Conservation (phyloP, 1,284 basidiomycete genomes). For the Fomitopsis betulina region DNA sequence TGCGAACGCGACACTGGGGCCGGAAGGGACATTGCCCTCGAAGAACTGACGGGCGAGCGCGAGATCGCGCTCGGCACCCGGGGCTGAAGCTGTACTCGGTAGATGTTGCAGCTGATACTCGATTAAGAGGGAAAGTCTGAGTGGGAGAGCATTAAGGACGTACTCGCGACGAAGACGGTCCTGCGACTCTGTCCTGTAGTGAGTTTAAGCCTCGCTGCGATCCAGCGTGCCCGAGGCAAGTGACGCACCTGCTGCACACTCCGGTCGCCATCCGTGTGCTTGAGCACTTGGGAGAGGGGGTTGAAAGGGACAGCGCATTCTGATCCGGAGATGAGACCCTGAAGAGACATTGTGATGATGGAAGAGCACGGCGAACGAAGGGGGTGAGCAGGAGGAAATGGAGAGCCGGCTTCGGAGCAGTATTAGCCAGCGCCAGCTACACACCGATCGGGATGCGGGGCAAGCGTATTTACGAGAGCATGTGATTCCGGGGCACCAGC, state of each 20-base stretch:
- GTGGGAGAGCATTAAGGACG: conserved; percentile 13
- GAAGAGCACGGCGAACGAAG: too few relatives aligned
- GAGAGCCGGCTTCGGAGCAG: background rate
- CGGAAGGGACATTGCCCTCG: conserved; percentile 36
- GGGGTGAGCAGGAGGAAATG: background rate
- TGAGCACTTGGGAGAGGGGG: conserved; percentile 86
- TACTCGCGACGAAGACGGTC: conserved; percentile 68
- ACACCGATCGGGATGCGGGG: background rate
- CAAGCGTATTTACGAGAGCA: background rate
- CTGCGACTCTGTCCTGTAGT: conserved; percentile 64
- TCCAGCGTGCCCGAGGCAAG: background rate
- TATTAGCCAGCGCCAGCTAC: background rate
- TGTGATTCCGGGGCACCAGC: background rate
- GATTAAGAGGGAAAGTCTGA: background rate
- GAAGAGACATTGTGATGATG: conserved; percentile 54
- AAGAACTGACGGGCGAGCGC: conserved; percentile 80
- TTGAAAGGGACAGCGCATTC: conserved; percentile 88
- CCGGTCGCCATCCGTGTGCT: conserved; percentile 88
- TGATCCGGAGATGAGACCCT: conserved; percentile 83
- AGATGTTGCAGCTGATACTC: conserved; percentile 62
- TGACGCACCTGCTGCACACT: conserved; percentile 74
- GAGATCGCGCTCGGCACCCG: conserved; percentile 57
- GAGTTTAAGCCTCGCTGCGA: background rate
- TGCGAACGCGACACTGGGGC: conserved; percentile 24
- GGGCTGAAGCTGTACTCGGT: conserved; percentile 46